Evolutionary conservation across 106 monocot genomes (phyloP).

Genomic region (Ottelia alismoides): DNA sequence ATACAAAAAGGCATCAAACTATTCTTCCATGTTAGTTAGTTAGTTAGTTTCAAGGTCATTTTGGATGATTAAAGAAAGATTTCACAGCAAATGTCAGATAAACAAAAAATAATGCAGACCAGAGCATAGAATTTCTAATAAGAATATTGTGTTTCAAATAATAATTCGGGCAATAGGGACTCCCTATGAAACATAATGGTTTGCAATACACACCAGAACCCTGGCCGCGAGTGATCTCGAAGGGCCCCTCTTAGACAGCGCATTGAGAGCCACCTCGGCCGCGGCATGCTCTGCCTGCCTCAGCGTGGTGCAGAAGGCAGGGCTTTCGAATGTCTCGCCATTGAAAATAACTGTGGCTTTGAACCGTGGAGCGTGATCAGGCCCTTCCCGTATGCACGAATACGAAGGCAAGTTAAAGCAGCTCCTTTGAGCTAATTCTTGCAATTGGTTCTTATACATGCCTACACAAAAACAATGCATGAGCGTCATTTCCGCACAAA

Average conservation of each 20-base stretch:
- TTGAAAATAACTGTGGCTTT: constrained; percentile 61
- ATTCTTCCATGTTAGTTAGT: too few relatives aligned
- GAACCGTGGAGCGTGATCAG: constrained; percentile 68
- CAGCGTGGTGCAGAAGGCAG: constrained; percentile 38
- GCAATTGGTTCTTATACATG: constrained; percentile 84
- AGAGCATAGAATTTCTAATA: too few relatives aligned
- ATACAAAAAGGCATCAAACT: too few relatives aligned
- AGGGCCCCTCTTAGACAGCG: constrained; percentile 40
- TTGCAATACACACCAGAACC: constrained; percentile 46
- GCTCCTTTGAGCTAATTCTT: constrained; percentile 68
- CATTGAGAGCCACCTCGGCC: constrained; percentile 53
- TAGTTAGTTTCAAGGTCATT: too few relatives aligned
- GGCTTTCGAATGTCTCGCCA: constrained; percentile 56
- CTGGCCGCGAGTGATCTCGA: constrained; percentile 45
- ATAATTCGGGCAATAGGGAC: too few relatives aligned
- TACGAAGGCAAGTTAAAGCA: constrained; percentile 71
- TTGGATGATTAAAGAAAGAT: too few relatives aligned
- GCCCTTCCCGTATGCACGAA: constrained; percentile 50
- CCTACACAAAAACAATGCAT: too few relatives aligned
- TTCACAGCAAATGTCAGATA: too few relatives aligned
- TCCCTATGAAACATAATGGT: too few relatives aligned
- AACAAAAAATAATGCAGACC: too few relatives aligned
- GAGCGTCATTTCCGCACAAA: too few relatives aligned
- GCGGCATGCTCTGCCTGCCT: constrained; percentile 70
- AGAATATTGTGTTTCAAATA: too few relatives aligned